A percentile compares a stretch with the other conserved stretches of the same genome.
These are phyloP conservation scores for Xylariales sp. DNA, from an alignment of 2,329 filamentous ascomycete genomes.

Conservation along the genomic window DNA sequence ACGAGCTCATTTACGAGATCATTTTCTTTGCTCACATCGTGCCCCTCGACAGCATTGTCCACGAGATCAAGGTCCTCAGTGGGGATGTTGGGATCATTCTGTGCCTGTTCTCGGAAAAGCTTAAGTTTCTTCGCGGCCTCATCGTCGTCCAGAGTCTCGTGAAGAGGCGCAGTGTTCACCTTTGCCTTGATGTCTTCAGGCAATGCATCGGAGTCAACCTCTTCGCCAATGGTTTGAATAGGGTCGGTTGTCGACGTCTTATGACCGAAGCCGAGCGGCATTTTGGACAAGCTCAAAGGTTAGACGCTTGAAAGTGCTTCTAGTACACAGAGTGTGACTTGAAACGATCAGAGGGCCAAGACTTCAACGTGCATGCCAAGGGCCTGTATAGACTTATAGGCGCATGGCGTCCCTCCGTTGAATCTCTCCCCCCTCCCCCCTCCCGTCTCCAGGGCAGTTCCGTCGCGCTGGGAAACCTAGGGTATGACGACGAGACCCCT, in stretches of 20 bases:
- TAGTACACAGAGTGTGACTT: no score
- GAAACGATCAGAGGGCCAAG: no score
- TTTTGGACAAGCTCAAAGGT: no score
- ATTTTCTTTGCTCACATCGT: constrained; percentile 39
- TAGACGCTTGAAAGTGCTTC: no score
- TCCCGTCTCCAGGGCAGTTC: no score
- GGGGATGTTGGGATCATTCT: constrained; percentile 53
- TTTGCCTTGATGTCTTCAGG: neutral
- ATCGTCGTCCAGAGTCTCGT: neutral
- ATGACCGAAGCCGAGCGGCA: neutral
- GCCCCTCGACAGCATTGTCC: constrained; percentile 38
- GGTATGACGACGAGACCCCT: no score
- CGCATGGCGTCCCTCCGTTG: no score
- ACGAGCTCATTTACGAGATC: constrained; percentile 47
- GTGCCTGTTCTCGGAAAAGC: constrained; percentile 44
- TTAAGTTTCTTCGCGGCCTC: constrained; percentile 21
- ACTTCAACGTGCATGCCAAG: no score
- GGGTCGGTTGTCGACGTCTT: constrained; percentile 2
- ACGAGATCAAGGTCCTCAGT: constrained; percentile 46
- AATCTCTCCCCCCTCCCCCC: no score
- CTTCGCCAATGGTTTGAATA: neutral
- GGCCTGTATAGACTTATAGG: no score
- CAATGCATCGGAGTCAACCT: neutral
- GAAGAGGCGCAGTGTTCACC: neutral
- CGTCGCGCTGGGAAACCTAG: no score